Evolutionary conservation across 768 basidiomycete species (phyloP), one percentile per base, ranked within the genome.

Genomic region (Tulasnella sp.): DNA sequence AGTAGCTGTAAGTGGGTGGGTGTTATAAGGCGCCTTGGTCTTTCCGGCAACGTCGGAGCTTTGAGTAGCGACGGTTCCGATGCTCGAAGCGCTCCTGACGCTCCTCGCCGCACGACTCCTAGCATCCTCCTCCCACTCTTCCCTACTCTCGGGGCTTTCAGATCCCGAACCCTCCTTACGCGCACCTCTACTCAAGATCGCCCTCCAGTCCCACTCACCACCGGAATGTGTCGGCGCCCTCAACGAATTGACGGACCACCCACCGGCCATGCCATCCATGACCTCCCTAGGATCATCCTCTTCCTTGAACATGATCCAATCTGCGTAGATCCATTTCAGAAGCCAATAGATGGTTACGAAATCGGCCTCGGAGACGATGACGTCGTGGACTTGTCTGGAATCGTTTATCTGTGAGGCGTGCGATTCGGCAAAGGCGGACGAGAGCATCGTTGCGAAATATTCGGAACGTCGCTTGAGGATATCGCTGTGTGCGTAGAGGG

Each of bases 311-410:
- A 79, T 71, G 1, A 87, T 71, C 80, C 83, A 85, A 66, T 87
- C 84, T 5, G 81, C 80, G 63, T 88, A 89, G 57, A 84, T 79
- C 69, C 77, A 87, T 67, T 85, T 85, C 34, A 88, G 70, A 25
- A 87, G 68, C 86, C 86, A 88, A 66, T 85, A 87, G 3, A 87
- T 76, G 0, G 85, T 87, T 59, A 81, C 78, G 62, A 83, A 89
- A 60, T 85, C 84, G 5, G 84, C 84, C 68, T 88, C 86, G 63
- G 87, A 82, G 5, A 88, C 81, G n/a, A 84, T 73, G 50, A 88
- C 70, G 1, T 79, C 83, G 66, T 81, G 78, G 0, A 81, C 63
- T 65, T 83, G 80, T 60, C 82, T 27, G 2, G 54, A 11, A 41
- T 44, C 24, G 19, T 49, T 30, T 8, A 10, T 30, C 8, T 68